Evolutionary conservation across 2,329 filamentous ascomycete genomes (phyloP).

Genomic region (Aspergillus tanneri): DNA sequence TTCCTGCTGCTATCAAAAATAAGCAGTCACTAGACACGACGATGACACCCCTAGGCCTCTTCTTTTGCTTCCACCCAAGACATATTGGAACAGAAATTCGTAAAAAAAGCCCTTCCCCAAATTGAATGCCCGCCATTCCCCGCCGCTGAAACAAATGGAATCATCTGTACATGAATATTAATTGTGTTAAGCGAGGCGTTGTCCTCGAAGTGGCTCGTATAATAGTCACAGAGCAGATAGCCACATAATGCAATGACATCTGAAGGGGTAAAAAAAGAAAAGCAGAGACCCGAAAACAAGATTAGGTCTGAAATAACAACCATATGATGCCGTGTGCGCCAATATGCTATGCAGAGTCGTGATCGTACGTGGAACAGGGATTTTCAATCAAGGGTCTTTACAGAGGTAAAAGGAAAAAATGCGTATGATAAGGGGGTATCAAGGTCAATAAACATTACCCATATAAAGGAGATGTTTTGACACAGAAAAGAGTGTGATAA

Average conservation of each 20-base stretch:
- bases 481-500: slow-evolving; percentile 2
- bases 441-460: slow-evolving; percentile 21
- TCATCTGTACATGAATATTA: slow-evolving; percentile 37
- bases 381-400: slow-evolving; percentile 24
- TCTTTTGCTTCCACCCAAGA: slow-evolving; percentile 14
- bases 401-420: slow-evolving; percentile 13
- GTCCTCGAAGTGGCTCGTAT: slow-evolving; percentile 20
- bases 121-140: slow-evolving; percentile 19
- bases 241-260: slow-evolving; percentile 32
- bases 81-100: slow-evolving; percentile 10
- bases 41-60: slow-evolving; percentile 17
- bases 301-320: slow-evolving; percentile 25
- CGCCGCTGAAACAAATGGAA: slow-evolving; percentile 20
- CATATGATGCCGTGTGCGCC: slow-evolving; percentile 34
- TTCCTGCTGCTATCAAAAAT: slow-evolving; percentile 8
- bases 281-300: slow-evolving; percentile 20
- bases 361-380: slow-evolving; percentile 37
- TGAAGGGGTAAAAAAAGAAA: slow-evolving; percentile 23
- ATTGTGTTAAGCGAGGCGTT: slow-evolving; percentile 21
- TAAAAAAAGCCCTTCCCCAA: slow-evolving; percentile 20
- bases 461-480: slow-evolving; percentile 13
- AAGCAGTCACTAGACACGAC: slow-evolving; percentile 18
- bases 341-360: slow-evolving; percentile 42
- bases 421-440: slow-evolving; percentile 21
- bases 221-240: slow-evolving; percentile 27